Base-by-base conservation (phyloP, 345 rosid genomes). In the Euclidium syriacum region DNA sequence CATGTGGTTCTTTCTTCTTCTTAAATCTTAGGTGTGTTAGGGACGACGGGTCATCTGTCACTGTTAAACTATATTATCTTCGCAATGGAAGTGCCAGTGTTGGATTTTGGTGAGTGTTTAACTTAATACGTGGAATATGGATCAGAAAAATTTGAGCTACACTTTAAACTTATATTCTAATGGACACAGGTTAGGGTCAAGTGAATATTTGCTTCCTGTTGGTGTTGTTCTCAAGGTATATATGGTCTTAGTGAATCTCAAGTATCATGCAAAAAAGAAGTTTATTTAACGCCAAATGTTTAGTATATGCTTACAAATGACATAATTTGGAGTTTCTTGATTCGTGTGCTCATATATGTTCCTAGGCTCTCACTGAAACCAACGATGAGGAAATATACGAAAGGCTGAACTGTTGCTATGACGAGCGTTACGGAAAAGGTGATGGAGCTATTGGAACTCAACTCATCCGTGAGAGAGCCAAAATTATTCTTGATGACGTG, bases 151-250 rank as follows among this genome's bases (percentile, higher is more conserved):
- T 47, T 47, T 71, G 53, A 56, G 65, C 65, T 70, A 48, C 68
- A 30, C 1, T 6, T 35, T 64, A 20, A 58, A 35, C 29, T 60
- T 58, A 43, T 35, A n/a, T 70, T 58, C 55, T 53, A 52, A 78
- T 61, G 59, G 79, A 40, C 54, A 34, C 61, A 94, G 99, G 99
- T 63, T 90, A 59, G 87, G 79, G 64, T 85, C 87, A 57, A 85
- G 79, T 72, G 99, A 94, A 52, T 89, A 84, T 77, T 50, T 94
- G 76, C 88, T 94, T 74, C 97, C 99, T 53, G 90, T 79, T 23
- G 96, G 97, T 19, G 43, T 94, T 67, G 83, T 90, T 71, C 78
- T 94, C 72, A 94, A 90, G 96, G 99, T 94, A n/a, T n/a, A n/a
- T n/a, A 52, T 46, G 47, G 40, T 70, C 54, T 62, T 54, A 35